These are phyloP conservation scores for Aspergillus affinis DNA, from an alignment of 495 filamentous ascomycete species.

Conservation along the genomic window DNA sequence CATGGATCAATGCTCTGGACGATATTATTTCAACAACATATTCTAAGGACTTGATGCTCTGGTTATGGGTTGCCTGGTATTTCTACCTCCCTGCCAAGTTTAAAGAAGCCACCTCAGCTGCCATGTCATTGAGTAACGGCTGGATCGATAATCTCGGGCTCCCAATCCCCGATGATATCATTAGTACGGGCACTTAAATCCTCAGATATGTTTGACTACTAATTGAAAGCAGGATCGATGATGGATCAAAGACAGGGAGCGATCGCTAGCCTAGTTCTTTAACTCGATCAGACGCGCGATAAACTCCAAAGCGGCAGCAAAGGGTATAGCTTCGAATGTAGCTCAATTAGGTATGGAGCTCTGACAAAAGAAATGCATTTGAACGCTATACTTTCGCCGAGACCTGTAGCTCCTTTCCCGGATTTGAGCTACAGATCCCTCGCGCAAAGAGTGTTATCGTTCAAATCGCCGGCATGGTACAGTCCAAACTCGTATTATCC, in stretches of 20 bases:
- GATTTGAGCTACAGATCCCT: conserved; percentile 18
- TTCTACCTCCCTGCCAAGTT: conserved; percentile 15
- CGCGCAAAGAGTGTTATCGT: conserved; percentile 14
- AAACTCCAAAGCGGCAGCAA: conserved; percentile 14
- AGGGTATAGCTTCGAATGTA: conserved; percentile 29
- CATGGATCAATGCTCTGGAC: background rate
- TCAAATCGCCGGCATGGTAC: conserved; percentile 20
- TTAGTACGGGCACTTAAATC: conserved; percentile 6
- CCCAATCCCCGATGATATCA: conserved; percentile 26
- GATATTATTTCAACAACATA: background rate
- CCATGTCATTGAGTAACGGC: conserved; percentile 21
- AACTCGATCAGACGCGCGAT: conserved; percentile 19
- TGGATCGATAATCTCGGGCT: conserved; percentile 26
- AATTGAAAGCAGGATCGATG: conserved; percentile 18
- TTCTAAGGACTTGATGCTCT: conserved; percentile 1
- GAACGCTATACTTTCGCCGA: conserved; percentile 25
- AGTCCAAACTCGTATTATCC: too few relatives aligned
- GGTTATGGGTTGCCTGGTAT: conserved; percentile 3
- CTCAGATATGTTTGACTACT: conserved; percentile 13
- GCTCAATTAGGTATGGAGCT: conserved; percentile 33
- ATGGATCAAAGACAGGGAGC: conserved; percentile 19
- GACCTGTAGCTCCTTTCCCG: conserved; percentile 22
- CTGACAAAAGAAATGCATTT: conserved; percentile 27
- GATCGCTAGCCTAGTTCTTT: conserved; percentile 17
- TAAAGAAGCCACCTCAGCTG: conserved; percentile 20